phyloP scores from a whole-genome alignment of 2,329 filamentous ascomycete genomes.

The Berkeleyomyces basicola region DNA sequence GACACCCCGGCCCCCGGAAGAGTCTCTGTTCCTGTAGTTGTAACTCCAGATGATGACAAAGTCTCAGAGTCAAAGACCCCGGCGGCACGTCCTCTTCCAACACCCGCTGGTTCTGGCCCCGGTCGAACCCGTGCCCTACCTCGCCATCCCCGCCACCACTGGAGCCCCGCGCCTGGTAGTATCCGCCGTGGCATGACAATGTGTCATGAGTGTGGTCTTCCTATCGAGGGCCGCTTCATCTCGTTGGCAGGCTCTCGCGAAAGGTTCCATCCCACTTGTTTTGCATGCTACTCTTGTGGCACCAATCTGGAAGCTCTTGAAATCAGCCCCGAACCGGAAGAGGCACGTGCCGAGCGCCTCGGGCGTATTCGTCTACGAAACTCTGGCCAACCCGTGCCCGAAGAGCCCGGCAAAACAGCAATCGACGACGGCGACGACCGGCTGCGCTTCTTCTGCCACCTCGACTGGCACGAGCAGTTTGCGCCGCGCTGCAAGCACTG shows the following conservation, averaged over 20 bases:
- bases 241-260: conserved; percentile 54
- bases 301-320: conserved; percentile 86
- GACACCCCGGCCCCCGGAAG: conserved; percentile 18
- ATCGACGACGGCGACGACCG: conserved; percentile 57
- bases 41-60: conserved; percentile 29
- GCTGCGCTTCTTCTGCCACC: conserved; percentile 83
- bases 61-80: conserved; percentile 17
- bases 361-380: conserved; percentile 51
- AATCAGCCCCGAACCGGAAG: conserved; percentile 81
- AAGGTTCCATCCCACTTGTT: conserved; percentile 88
- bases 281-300: conserved; percentile 73
- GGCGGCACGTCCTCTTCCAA: conserved; percentile 29
- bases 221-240: conserved; percentile 83
- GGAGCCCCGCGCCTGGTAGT: conserved; percentile 37
- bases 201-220: conserved; percentile 68
- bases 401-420: conserved; percentile 45
- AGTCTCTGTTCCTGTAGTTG: conserved; percentile 22
- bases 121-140: conserved; percentile 19
- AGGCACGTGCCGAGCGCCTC: conserved; percentile 52
- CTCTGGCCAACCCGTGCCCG: conserved; percentile 40
- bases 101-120: conserved; percentile 21
- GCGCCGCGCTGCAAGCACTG: conserved; percentile 89
- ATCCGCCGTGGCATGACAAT: conserved; percentile 41
- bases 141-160: conserved; percentile 34
- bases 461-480: conserved; percentile 96